Conservation (phyloP, 345 rosid genomes). For the Geranium rotundifolium region DNA sequence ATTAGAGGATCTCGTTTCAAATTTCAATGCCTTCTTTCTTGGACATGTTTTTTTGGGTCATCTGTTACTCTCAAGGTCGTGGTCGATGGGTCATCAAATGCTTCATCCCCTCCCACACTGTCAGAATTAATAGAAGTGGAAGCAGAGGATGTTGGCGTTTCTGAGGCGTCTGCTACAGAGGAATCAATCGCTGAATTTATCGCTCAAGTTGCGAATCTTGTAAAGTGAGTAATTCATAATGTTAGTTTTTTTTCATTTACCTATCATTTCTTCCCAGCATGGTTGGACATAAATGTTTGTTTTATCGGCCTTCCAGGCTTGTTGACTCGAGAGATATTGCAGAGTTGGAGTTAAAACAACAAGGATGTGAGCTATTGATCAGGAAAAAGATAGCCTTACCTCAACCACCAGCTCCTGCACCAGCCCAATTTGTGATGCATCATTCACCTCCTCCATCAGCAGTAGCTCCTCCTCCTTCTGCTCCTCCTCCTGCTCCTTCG, state of each 20-base stretch:
- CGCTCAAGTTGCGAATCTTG: slow-evolving; percentile 65
- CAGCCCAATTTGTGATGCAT: slow-evolving; percentile 44
- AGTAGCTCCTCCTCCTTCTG: slow-evolving; percentile 26
- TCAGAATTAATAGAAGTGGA: slow-evolving; percentile 31
- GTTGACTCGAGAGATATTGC: slow-evolving; percentile 84
- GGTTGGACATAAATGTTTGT: neutral
- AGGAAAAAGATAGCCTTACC: slow-evolving; percentile 85
- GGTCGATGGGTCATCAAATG: slow-evolving; percentile 41
- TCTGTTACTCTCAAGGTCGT: slow-evolving; percentile 51
- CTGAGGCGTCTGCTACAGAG: slow-evolving; percentile 38
- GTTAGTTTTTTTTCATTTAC: slow-evolving; percentile 1
- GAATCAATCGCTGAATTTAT: slow-evolving; percentile 71
- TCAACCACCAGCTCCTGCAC: slow-evolving; percentile 41
- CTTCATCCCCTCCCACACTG: slow-evolving; percentile 29
- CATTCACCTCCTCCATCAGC: slow-evolving; percentile 32
- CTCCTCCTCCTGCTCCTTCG: slow-evolving; percentile 27
- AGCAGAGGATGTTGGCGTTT: slow-evolving; percentile 26
- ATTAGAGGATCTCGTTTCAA: slow-evolving; percentile 24
- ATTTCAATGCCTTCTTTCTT: slow-evolving; percentile 23
- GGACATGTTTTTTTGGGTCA: slow-evolving; percentile 39
- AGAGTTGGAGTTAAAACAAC: slow-evolving; percentile 82
- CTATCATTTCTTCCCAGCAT: neutral
- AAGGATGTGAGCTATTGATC: slow-evolving; percentile 62
- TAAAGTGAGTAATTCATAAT: slow-evolving; percentile 44
- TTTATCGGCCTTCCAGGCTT: slow-evolving; percentile 38